Conservation (phyloP, 768 basidiomycete genomes). For the Collybiopsis luxurians region DNA sequence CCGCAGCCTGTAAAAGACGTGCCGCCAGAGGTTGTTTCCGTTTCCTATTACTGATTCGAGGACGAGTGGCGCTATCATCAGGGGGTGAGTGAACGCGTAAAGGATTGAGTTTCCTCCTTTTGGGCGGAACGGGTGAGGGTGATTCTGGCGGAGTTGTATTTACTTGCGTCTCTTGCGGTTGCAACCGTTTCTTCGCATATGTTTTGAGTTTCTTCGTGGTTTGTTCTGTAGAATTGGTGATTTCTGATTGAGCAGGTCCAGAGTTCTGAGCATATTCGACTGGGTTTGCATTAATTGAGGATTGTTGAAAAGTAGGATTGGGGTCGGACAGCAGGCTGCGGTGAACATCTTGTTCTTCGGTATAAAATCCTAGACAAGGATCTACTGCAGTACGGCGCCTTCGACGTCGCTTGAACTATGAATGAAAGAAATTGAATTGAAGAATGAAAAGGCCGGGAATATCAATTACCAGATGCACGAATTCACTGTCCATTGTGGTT, state of each 20-base stretch:
- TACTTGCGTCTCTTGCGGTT: neutral
- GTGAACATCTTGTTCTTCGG: neutral
- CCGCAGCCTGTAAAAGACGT: constrained; percentile 33
- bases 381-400: constrained; percentile 29
- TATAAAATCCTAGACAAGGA: constrained; percentile 39
- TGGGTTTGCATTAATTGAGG: too few relatives aligned
- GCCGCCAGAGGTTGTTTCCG: neutral
- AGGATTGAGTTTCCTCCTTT: neutral
- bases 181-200: neutral
- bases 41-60: neutral
- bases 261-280: too few relatives aligned
- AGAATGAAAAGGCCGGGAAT: neutral
- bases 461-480: too few relatives aligned
- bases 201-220: neutral
- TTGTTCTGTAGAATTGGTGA: too few relatives aligned
- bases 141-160: neutral
- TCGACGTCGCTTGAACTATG: constrained; percentile 27
- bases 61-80: neutral
- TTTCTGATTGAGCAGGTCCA: neutral
- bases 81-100: neutral
- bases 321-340: too few relatives aligned
- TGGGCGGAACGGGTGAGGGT: neutral
- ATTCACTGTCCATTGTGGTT: neutral
- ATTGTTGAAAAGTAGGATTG: too few relatives aligned
- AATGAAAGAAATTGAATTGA: neutral